Evolutionary conservation across 164 flowering plant species (phyloP), one percentile per base, ranked within the genome.

Genomic region (Vitis rotundifolia): DNA sequence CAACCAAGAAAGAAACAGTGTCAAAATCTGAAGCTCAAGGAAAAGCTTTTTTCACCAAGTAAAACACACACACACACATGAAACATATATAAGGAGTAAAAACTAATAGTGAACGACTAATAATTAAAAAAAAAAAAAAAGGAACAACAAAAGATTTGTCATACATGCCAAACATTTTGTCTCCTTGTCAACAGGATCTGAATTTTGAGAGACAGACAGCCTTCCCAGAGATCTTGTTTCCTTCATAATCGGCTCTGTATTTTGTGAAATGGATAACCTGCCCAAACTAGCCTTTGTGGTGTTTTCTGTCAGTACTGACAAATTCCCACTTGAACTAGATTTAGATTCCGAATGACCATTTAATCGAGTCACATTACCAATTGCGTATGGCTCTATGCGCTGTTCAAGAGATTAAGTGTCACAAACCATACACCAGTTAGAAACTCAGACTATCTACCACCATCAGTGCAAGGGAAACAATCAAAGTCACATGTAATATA

Each of bases 311-410:
- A 82, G 71, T 52, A 81, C 78, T 19, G 90, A 66, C 44, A 79
- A 64, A 78, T 75, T 88, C 66, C 84, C 86, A 73, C 77, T 78
- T n/a, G 89, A 77, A 61, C 74, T 58, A 55, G 92, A 77, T 78
- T 90, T 93, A 22, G 83, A 53, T 70, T 88, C 94, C 53, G 82
- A 61, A 65, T 76, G 83, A 63, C 85, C 85, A 82, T 83, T 89
- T 64, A 75, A 70, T 66, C 75, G 81, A 29, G 76, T 63, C 64
- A 67, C 61, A 62, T 64, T 80, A 56, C 81, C 80, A 67, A 82
- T 64, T 31, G 92, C 69, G 79, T 90, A 91, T 22, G 99, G 97
- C 76, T 92, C 99, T 68, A 87, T 82, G 47, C 94, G 88, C 98
- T 94, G 89, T 59, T 5, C 65, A 75, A 74, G 62, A 75, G 59